Evolutionary conservation across 2,329 filamentous ascomycete species (phyloP), one percentile per base, ranked within the genome.

Genomic region (Hawksworthiomyces lignivorus): DNA sequence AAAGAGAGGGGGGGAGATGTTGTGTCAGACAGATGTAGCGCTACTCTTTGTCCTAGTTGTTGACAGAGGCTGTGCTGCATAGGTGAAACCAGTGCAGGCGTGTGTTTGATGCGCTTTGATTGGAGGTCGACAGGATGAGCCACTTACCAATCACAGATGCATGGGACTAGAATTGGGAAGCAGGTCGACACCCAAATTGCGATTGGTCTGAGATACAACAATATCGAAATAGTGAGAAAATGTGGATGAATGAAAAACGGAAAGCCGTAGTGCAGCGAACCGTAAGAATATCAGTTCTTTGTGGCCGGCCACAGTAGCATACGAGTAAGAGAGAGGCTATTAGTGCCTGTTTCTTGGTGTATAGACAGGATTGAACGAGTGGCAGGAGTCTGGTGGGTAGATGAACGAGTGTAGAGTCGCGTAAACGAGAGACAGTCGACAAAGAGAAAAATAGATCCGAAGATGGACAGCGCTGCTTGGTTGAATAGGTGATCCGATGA

Each of bases 221-320:
- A n/a, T n/a, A n/a, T n/a, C n/a, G n/a, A n/a, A n/a, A n/a, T n/a
- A n/a, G n/a, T n/a, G n/a, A n/a, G n/a, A 32, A 35, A 32, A 37
- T 17, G 36, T 3, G 17, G 20, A 30, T 31, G 17, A 36, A 11
- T 1, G 12, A 28, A 34, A 32, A 17, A 24, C 20, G 38, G 10
- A 30, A 22, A 12, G 36, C 5, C 17, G 14, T 18, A 11, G 17
- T 19, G 31, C 17, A 39, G 22, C 18, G 14, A 18, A 17, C 24
- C n/a, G 11, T n/a, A 42, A 21, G 36, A 30, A 39, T 17, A 7
- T 17, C 20, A 19, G 17, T 45, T 22, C 37, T 17, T 40, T 36
- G 50, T 48, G 46, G 45, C 47, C 49, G 46, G 50, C 50, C 50
- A 50, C 46, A 47, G 36, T 29, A 48, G 28, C 14, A 30, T 5